Percentiles rank a stretch among this genome's conserved stretches.
These are phyloP conservation scores for Pseudozyma tsukubaensis DNA, from an alignment of 1,284 basidiomycete genomes.

Conservation along the genomic window DNA sequence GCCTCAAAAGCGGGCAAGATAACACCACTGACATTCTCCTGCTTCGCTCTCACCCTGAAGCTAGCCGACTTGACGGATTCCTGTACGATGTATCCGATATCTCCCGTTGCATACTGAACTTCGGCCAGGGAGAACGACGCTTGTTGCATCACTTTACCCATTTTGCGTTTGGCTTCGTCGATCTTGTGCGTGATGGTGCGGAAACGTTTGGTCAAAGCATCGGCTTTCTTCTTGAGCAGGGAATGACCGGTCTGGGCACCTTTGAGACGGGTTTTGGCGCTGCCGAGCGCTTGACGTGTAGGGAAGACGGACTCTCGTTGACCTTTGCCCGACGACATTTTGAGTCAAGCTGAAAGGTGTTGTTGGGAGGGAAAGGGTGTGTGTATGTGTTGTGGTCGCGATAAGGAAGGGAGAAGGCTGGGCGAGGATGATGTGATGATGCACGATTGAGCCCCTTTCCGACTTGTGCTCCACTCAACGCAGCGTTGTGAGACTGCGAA, in stretches of 20 bases:
- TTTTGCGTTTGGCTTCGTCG: conserved; percentile 98
- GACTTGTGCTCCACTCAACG: conserved; percentile 7
- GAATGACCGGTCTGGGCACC: conserved; percentile 98
- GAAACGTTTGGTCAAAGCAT: conserved; percentile 93
- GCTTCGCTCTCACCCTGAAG: conserved; percentile 92
- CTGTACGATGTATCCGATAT: conserved; percentile 81
- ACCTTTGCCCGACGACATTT: conserved; percentile 85
- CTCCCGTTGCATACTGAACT: conserved; percentile 91
- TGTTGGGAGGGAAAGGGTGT: neutral
- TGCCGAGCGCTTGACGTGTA: conserved; percentile 76
- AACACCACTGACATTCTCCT: conserved; percentile 98
- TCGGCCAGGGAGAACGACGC: conserved; percentile 98
- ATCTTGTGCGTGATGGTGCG: conserved; percentile 73
- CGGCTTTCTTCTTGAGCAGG: conserved; percentile 94
- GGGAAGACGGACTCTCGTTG: conserved; percentile 92
- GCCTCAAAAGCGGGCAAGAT: conserved; percentile 89
- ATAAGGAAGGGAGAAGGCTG: neutral
- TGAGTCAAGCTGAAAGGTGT: conserved; percentile 3
- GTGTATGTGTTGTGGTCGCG: neutral
- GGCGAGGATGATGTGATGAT: neutral
- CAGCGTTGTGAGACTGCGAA: neutral
- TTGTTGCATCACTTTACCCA: conserved; percentile 98
- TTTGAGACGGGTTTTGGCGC: conserved; percentile 92
- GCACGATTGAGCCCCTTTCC: conserved; percentile 10
- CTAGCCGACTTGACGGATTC: conserved; percentile 78